Base-by-base conservation (phyloP, 805 yeast genomes). In the Ogataea ramenticola region DNA sequence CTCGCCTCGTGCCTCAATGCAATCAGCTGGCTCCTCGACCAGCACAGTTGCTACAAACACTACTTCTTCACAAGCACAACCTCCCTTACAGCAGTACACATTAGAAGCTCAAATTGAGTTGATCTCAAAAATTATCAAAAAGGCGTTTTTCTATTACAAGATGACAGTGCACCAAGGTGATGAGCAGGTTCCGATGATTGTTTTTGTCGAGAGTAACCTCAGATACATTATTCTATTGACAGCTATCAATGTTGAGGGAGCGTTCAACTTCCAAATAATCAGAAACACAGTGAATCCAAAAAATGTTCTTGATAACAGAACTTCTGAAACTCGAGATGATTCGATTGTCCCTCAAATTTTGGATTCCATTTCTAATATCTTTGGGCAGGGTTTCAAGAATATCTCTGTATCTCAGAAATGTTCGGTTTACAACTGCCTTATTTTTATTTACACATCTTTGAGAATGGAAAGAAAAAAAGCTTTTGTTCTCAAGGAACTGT, bases 101-200 rank as follows among this genome's bases (percentile, higher is more conserved):
- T 26, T 54, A 15, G 43, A 42, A 1, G 29, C 45, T 14, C 49
- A 68, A 7, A 66, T 71, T 2, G 67, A 67, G 16, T 48, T 75
- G 7, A 51, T 75, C 1, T 51, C 59, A 26, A 61, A 64, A 20
- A 58, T 75, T 3, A 61, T 68, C 27, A 64, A 56, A 12, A 71
- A 68, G 45, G 58, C 67, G 4, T 44, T 74, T 7, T 66, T 53
- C 39, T 77, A 56, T 53, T 82, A 73, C 58, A 72, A 68, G 44
- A 52, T 65, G 34, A 80, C 91, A 33, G 67, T 77, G 5, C 58
- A 67, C 34, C 80, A 75, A 44, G 70, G 73, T 9, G 87, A 80
- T 44, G 96, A 91, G 50, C 77, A 76, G 50, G 90, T 83, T 0
- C 97, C 98, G 0, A 91, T 82, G 46, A 62, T 83, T 1, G 89